These are phyloP conservation scores for Schizosaccharomyces japonicus DNA, from an alignment of 805 yeast species.

Conservation along the genomic window DNA sequence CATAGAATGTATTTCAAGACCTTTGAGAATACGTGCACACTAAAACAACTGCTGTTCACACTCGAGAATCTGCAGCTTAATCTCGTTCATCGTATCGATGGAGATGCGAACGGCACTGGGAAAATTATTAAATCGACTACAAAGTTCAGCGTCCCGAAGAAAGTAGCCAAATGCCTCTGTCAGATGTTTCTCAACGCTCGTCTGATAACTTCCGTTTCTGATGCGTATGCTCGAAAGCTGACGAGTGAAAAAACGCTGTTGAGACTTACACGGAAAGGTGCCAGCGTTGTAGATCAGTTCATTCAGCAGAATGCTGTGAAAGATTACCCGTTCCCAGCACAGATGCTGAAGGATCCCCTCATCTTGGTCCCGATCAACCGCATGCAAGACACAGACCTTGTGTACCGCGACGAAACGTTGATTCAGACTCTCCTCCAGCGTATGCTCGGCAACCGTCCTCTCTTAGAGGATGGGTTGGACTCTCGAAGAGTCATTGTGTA, in stretches of 20 bases:
- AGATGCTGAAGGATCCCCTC: no score
- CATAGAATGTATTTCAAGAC: not conserved
- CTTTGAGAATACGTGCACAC: not conserved
- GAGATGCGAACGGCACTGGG: not conserved
- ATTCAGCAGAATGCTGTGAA: not conserved
- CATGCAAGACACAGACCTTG: no score
- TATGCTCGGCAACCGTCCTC: no score
- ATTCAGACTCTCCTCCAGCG: no score
- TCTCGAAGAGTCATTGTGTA: no score
- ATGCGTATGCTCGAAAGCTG: not conserved
- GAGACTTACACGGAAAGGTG: not conserved
- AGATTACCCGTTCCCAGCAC: no score
- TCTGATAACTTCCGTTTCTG: not conserved
- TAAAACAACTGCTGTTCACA: not conserved
- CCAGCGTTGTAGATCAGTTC: not conserved
- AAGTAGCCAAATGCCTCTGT: not conserved
- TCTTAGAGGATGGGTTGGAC: no score
- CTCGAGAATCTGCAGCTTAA: not conserved
- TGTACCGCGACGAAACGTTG: no score
- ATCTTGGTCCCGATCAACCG: no score
- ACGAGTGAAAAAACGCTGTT: not conserved
- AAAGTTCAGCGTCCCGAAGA: not conserved
- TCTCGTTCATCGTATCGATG: not conserved
- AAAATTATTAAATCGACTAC: not conserved
- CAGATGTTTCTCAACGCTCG: not conserved